Percentiles rank a stretch among this genome's conserved stretches.
phyloP scores from a whole-genome alignment of 805 yeast genomes.

The Nakazawaea ambrosiae region DNA sequence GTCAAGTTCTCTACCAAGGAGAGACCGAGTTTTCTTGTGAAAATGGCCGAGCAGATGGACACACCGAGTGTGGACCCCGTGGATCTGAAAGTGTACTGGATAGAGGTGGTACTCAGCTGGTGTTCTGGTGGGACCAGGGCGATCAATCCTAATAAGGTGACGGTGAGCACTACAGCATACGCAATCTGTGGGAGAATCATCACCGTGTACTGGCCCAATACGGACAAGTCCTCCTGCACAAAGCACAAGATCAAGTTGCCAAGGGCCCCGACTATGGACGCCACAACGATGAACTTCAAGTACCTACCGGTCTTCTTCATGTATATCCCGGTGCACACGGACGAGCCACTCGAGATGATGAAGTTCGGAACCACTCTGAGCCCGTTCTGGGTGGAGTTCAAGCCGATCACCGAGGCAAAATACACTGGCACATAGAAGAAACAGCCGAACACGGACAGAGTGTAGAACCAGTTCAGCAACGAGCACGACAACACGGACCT shows the following conservation, averaged over 20 bases:
- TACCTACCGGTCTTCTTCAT: conserved; percentile 67
- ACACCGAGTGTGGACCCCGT: conserved; percentile 52
- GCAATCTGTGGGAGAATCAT: conserved; percentile 56
- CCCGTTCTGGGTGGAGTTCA: conserved; percentile 49
- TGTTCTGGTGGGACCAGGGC: conserved; percentile 61
- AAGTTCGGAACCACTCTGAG: conserved; percentile 48
- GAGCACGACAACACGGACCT: conserved; percentile 60
- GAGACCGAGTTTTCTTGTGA: conserved; percentile 36
- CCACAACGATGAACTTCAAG: conserved; percentile 34
- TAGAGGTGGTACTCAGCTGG: conserved; percentile 85
- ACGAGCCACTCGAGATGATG: conserved; percentile 60
- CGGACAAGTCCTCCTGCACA: conserved; percentile 13
- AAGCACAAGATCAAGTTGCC: conserved; percentile 36
- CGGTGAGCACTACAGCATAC: conserved; percentile 60
- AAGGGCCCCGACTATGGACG: conserved; percentile 34
- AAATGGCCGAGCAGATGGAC: conserved; percentile 40
- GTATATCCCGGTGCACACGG: conserved; percentile 57
- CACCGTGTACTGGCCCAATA: conserved; percentile 33
- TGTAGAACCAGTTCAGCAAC: conserved; percentile 52
- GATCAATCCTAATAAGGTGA: conserved; percentile 66
- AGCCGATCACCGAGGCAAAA: conserved; percentile 45
- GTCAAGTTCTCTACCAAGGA: conserved; percentile 18
- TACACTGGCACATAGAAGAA: conserved; percentile 58
- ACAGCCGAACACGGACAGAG: conserved; percentile 40
- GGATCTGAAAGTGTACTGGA: conserved; percentile 67